phyloP scores from a whole-genome alignment of 495 filamentous ascomycete genomes.

The Neurospora discreta region DNA sequence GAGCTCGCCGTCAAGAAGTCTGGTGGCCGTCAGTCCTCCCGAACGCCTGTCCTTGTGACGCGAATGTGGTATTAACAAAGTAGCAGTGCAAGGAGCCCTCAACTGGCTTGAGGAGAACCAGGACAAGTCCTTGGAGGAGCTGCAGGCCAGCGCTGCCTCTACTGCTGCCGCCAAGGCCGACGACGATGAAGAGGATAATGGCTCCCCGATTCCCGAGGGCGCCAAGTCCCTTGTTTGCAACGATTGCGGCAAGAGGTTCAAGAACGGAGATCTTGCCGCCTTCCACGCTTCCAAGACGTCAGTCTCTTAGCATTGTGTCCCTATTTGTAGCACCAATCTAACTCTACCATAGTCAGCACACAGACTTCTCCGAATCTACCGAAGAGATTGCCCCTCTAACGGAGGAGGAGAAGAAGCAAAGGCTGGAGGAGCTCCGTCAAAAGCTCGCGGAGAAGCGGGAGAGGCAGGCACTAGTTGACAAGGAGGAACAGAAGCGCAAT shows the following conservation, averaged over 20 bases:
- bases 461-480: conserved; percentile 59
- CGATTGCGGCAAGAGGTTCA: conserved; percentile 86
- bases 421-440: conserved; percentile 60
- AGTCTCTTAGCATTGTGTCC: conserved; percentile 8
- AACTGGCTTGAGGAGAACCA: conserved; percentile 90
- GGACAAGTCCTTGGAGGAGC: conserved; percentile 69
- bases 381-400: conserved; percentile 86
- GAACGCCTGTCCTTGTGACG: not conserved
- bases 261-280: conserved; percentile 65
- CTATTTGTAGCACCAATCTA: not conserved
- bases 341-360: conserved; percentile 49
- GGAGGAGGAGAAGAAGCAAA: conserved; percentile 78
- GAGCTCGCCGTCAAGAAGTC: conserved; percentile 71
- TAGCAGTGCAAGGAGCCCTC: conserved; percentile 71
- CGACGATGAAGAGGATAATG: conserved; percentile 37
- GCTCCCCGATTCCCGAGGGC: conserved; percentile 38
- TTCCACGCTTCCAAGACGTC: conserved; percentile 84
- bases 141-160: conserved; percentile 36
- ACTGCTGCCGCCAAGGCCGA: conserved; percentile 4
- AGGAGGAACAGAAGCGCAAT: conserved; percentile 77
- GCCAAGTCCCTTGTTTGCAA: conserved; percentile 59
- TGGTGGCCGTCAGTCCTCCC: conserved; percentile 51
- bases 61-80: conserved; percentile 2
- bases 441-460: conserved; percentile 66
- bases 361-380: conserved; percentile 86